Percentiles rank a stretch among this genome's conserved stretches.
Conservation (phyloP, 495 filamentous ascomycete species). For the Talaromyces proteolyticus region DNA sequence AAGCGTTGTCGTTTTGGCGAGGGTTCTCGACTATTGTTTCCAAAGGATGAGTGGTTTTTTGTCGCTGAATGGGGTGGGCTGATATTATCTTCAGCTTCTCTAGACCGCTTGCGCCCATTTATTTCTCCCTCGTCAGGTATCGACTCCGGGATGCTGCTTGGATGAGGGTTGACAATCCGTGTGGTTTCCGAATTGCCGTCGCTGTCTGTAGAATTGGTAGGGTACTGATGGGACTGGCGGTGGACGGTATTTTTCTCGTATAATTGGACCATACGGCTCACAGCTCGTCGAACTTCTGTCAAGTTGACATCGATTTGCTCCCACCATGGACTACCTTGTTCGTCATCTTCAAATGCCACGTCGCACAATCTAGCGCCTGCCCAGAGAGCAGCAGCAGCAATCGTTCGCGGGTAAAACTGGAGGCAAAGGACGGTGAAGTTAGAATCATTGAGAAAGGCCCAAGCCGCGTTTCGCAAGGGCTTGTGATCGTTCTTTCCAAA, state of each 20-base stretch:
- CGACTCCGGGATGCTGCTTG: constrained; percentile 12
- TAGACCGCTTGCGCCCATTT: constrained; percentile 34
- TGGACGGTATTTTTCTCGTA: constrained; percentile 61
- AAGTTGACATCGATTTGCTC: constrained; percentile 58
- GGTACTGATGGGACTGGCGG: constrained; percentile 37
- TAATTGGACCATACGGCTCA: constrained; percentile 64
- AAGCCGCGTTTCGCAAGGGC: constrained; percentile 71
- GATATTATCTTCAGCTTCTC: constrained; percentile 30
- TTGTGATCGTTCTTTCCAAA: constrained; percentile 68
- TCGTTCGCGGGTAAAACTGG: constrained; percentile 68
- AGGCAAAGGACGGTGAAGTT: constrained; percentile 79
- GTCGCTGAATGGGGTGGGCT: background rate
- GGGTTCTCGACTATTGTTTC: constrained; percentile 9
- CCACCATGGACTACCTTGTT: constrained; percentile 82
- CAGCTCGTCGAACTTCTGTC: constrained; percentile 56
- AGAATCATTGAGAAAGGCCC: constrained; percentile 89
- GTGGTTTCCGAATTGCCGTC: constrained; percentile 26
- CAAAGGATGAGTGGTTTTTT: background rate
- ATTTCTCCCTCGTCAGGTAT: constrained; percentile 13
- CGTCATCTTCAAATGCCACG: constrained; percentile 67
- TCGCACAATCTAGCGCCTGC: constrained; percentile 67
- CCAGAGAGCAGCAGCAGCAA: constrained; percentile 83
- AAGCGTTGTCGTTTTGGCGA: constrained; percentile 36
- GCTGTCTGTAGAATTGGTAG: constrained; percentile 24
- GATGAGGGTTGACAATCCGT: constrained; percentile 24